Conservation (phyloP, 1,139 yeast species). For the Saccharomycopsis hybrid region DNA sequence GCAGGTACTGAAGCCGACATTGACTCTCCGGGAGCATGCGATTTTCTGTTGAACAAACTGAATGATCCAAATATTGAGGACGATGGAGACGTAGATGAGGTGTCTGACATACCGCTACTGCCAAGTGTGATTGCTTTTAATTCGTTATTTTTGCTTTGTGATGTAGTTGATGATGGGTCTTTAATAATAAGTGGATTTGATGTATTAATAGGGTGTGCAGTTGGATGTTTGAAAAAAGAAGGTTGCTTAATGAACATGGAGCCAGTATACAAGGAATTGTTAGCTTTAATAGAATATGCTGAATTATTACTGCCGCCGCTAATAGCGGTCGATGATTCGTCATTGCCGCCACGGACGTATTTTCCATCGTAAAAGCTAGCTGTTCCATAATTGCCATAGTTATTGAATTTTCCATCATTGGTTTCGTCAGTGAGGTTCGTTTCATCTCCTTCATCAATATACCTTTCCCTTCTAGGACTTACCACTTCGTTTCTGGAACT, state of each 20-base stretch:
- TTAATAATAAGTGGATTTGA: slow-evolving; percentile 14
- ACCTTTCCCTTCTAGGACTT: background rate
- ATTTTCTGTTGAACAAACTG: background rate
- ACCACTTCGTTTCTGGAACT: background rate
- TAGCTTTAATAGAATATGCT: background rate
- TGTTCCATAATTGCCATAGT: too few relatives aligned
- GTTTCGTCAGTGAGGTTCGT: too few relatives aligned
- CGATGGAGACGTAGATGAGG: slow-evolving; percentile 1
- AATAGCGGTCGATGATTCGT: background rate
- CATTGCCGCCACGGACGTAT: too few relatives aligned
- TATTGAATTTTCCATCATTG: too few relatives aligned
- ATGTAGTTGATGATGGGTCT: too few relatives aligned
- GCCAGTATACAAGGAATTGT: slow-evolving; percentile 4
- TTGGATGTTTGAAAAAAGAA: background rate
- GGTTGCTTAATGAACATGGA: slow-evolving; percentile 4
- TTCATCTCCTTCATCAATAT: slow-evolving; percentile 1
- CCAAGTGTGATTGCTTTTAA: background rate
- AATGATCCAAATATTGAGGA: slow-evolving; percentile 5
- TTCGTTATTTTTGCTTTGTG: too few relatives aligned
- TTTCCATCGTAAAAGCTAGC: background rate
- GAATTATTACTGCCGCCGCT: background rate
- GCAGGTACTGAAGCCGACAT: background rate
- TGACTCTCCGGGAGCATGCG: background rate
- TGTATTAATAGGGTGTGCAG: slow-evolving; percentile 3
- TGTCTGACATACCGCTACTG: too few relatives aligned